Conservation (phyloP, 768 basidiomycete genomes). For the Rhodotorula kratochvilovae region DNA sequence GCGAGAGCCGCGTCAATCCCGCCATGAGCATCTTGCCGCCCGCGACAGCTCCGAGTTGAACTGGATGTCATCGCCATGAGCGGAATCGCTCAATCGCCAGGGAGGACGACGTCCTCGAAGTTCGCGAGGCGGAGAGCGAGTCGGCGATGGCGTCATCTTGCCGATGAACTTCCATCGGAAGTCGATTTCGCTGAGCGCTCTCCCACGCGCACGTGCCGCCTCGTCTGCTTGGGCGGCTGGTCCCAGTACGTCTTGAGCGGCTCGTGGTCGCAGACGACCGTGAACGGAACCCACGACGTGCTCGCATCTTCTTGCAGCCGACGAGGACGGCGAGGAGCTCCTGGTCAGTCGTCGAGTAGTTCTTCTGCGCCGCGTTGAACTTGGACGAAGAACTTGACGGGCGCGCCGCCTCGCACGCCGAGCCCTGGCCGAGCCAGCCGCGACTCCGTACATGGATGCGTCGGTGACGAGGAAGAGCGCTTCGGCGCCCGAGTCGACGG, state of each 20-base stretch:
- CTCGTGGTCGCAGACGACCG: too few relatives aligned
- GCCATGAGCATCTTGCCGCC: background rate
- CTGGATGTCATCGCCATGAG: too few relatives aligned
- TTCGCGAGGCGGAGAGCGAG: constrained; percentile 1
- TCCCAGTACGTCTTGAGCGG: too few relatives aligned
- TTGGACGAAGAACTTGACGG: too few relatives aligned
- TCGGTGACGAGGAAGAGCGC: constrained; percentile 10
- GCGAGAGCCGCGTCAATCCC: background rate
- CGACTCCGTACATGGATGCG: constrained; percentile 19
- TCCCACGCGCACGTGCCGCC: background rate
- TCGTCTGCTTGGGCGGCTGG: background rate
- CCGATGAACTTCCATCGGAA: background rate
- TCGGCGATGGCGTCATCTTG: background rate
- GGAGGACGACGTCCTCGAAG: background rate
- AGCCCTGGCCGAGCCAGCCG: constrained; percentile 9
- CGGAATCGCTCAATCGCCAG: background rate
- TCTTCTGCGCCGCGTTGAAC: too few relatives aligned
- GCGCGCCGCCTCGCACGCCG: constrained; percentile 9
- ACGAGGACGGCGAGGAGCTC: constrained; percentile 19
- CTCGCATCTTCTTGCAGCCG: too few relatives aligned
- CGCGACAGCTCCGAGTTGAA: too few relatives aligned
- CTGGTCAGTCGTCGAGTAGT: constrained; percentile 21
- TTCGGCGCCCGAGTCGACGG: background rate
- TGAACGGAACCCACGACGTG: too few relatives aligned
- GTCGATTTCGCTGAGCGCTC: background rate